These are phyloP conservation scores for Amaranthus palmeri DNA, from an alignment of 148 eudicot species.

Conservation along the genomic window DNA sequence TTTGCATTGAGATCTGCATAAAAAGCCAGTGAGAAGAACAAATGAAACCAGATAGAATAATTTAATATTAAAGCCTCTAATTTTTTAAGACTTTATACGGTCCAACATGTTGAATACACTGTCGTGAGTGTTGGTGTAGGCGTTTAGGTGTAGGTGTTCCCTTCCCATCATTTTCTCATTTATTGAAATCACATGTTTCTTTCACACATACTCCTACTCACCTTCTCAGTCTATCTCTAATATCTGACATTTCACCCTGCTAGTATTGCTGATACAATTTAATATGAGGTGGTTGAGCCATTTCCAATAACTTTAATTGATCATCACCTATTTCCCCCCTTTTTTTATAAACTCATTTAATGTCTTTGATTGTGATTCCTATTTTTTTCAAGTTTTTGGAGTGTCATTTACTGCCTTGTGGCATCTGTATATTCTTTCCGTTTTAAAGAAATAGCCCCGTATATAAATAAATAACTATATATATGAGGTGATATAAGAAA, in stretches of 20 bases:
- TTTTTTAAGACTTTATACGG: too few species aligned
- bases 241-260: neutral
- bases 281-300: slow-evolving; percentile 24
- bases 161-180: slow-evolving; percentile 21
- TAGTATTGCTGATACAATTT: slow-evolving; percentile 5
- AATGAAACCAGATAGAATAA: too few species aligned
- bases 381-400: neutral
- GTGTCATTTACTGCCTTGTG: slow-evolving; percentile 1
- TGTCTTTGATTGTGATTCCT: slow-evolving; percentile 3
- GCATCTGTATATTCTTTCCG: neutral
- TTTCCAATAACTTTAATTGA: slow-evolving; percentile 3
- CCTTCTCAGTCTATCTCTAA: neutral
- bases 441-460: too few species aligned
- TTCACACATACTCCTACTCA: slow-evolving; percentile 5
- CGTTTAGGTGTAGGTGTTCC: too few species aligned
- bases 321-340: neutral
- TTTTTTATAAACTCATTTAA: slow-evolving; percentile 8
- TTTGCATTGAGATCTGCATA: too few species aligned
- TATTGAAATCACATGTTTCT: slow-evolving; percentile 39
- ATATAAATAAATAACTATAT: too few species aligned
- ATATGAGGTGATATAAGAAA: too few species aligned
- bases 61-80: too few species aligned
- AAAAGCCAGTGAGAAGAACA: too few species aligned
- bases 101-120: too few species aligned
- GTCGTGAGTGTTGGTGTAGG: too few species aligned